Base-by-base conservation (phyloP, 148 eudicot genomes). In the Pharnaceum exiguum region DNA sequence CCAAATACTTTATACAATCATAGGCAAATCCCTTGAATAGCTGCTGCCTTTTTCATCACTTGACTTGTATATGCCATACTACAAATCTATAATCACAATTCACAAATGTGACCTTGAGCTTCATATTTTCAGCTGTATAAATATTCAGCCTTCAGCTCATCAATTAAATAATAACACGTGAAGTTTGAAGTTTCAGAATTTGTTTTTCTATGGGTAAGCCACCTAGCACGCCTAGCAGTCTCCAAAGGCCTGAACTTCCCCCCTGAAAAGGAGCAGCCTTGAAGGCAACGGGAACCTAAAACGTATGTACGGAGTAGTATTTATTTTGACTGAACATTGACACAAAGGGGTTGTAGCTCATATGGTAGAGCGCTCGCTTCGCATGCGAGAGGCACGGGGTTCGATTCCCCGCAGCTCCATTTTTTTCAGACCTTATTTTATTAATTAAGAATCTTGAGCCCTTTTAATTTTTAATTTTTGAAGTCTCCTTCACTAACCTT, bases 381-480 rank as follows among this genome's bases (percentile, higher is more conserved):
- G 77, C 80, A 78, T 67, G 72, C 80, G 78, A 78, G 81, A 72
- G 76, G 80, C 77, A 75, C 76, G 81, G 86, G 82, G 82, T 81
- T 81, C 86, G 82, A 81, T 77, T 59, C 85, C 77, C 85, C 77
- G 82, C 85, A 80, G 77, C 85, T 74, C 84, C 84, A 79, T 22
- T 22, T 35, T 10, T 49, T 7, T 7, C 0, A n/a, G n/a, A n/a
- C n/a, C n/a, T n/a, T 16, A 4, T 43, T 43, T 43, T 4, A 2
- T 16, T 8, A 0, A 0, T 43, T 43, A n/a, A n/a, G n/a, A n/a
- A n/a, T 18, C 0, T 18, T 16, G 5, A 43, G 3, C 21, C 5
- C 6, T 5, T 17, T 43, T 0, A 5, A 5, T 4, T 16, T 0
- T 43, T 1, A 16, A 16, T 17, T 5, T 43, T 5, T 2, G 19